Percentiles rank a stretch among this genome's conserved stretches.
Evolutionary conservation across 2,329 filamentous ascomycete species (phyloP).

Genomic region (Ophiostoma ulmi): DNA sequence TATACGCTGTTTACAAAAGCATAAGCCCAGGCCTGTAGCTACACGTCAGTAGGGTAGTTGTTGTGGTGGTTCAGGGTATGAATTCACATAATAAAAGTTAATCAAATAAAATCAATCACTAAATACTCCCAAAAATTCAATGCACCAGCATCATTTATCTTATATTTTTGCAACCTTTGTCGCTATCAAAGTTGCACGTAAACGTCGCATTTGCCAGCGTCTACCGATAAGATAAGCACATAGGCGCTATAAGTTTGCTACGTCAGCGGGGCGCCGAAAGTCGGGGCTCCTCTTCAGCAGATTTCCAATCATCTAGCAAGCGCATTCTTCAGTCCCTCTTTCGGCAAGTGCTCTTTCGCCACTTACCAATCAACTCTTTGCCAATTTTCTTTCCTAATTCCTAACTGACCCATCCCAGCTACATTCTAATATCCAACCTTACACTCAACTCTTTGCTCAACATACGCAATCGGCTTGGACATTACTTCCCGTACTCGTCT

Average conservation of each 20-base stretch:
- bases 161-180: background rate
- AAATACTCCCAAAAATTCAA: no score
- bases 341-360: slow-evolving; percentile 18
- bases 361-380: slow-evolving; percentile 24
- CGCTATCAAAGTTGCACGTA: background rate
- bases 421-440: background rate
- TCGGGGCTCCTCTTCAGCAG: background rate
- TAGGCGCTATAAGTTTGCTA: slow-evolving; percentile 11
- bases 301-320: slow-evolving; percentile 10
- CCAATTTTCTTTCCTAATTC: background rate
- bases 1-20: no score
- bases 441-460: background rate
- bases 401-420: background rate
- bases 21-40: no score
- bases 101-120: no score
- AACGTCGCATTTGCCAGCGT: background rate
- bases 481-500: no score
- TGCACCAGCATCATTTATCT: background rate
- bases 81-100: no score
- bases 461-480: background rate
- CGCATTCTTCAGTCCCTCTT: slow-evolving; percentile 16
- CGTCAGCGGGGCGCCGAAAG: slow-evolving; percentile 25
- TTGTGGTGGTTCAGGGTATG: no score
- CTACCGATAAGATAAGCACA: slow-evolving; percentile 25
- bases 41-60: no score